Evolutionary conservation across 306 rosid species (phyloP).

Genomic region (Canavalia ensiformis): DNA sequence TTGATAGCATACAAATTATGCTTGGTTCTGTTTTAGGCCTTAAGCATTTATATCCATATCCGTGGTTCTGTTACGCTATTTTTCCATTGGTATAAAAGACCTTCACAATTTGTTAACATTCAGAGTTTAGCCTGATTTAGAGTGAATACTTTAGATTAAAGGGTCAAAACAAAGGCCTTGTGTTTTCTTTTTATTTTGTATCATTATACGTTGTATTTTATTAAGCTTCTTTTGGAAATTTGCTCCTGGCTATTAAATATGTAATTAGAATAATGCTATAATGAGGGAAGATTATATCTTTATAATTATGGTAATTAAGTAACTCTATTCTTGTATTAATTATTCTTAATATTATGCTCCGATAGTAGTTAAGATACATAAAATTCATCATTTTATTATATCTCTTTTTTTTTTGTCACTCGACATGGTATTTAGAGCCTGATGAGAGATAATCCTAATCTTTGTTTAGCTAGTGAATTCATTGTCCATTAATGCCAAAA

Average conservation of each 20-base stretch:
- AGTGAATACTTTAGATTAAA: slow-evolving; percentile 24
- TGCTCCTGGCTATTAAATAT: not conserved
- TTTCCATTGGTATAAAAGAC: not conserved
- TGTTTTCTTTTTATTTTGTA: not conserved
- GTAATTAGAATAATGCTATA: not conserved
- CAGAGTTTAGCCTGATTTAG: slow-evolving; percentile 34
- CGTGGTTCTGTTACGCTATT: slow-evolving; percentile 18
- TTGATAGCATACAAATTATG: slow-evolving; percentile 44
- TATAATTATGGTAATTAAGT: too few relatives aligned
- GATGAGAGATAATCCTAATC: too few relatives aligned
- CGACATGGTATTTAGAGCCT: too few relatives aligned
- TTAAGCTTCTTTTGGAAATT: not conserved
- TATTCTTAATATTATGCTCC: too few relatives aligned
- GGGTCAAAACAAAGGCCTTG: slow-evolving; percentile 24
- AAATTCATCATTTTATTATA: too few relatives aligned
- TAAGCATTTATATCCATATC: slow-evolving; percentile 39
- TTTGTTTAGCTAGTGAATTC: too few relatives aligned
- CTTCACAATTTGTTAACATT: not conserved
- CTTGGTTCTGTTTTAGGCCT: slow-evolving; percentile 32
- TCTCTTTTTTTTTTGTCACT: too few relatives aligned
- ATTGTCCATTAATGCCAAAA: too few relatives aligned
- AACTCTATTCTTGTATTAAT: too few relatives aligned
- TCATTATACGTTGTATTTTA: not conserved
- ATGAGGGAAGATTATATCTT: not conserved
- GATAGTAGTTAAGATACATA: too few relatives aligned